Percentiles rank a stretch among this genome's conserved stretches.
Conservation (phyloP, 805 yeast species). For the Wickerhamomyces alni region DNA sequence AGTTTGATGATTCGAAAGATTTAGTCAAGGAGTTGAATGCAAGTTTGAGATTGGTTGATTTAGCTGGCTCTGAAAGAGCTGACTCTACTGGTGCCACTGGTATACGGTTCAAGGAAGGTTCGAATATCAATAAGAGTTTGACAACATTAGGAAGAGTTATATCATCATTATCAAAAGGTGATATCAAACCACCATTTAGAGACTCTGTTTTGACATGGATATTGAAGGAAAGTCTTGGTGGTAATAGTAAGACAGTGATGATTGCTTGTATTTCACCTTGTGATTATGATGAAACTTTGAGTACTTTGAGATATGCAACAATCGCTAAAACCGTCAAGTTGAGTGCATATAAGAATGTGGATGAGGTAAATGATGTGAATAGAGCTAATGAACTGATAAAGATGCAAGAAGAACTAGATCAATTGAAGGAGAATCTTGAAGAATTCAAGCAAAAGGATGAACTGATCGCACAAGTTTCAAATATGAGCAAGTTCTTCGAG, state of each 20-base stretch:
- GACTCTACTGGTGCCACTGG: conserved; percentile 56
- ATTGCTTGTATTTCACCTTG: conserved; percentile 82
- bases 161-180: conserved; percentile 37
- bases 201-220: conserved; percentile 75
- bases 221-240: conserved; percentile 70
- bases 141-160: conserved; percentile 74
- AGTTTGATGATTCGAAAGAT: conserved; percentile 30
- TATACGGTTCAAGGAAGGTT: conserved; percentile 64
- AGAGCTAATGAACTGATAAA: conserved; percentile 10
- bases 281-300: conserved; percentile 71
- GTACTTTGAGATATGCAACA: conserved; percentile 73
- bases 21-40: conserved; percentile 47
- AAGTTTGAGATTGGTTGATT: conserved; percentile 62
- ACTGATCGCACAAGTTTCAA: conserved; percentile 13
- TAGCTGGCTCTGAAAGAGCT: conserved; percentile 80
- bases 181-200: conserved; percentile 32
- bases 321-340: conserved; percentile 67
- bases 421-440: conserved; percentile 12
- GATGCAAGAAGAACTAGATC: conserved; percentile 17
- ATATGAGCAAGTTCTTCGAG: conserved; percentile 21
- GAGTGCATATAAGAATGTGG: conserved; percentile 44
- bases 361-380: conserved; percentile 8
- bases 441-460: conserved; percentile 19
- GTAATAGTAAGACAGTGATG: conserved; percentile 83
- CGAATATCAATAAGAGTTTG: conserved; percentile 70